Base-by-base conservation (phyloP, 108 stramenopile genomes). In the Chaetoceros muelleri region DNA sequence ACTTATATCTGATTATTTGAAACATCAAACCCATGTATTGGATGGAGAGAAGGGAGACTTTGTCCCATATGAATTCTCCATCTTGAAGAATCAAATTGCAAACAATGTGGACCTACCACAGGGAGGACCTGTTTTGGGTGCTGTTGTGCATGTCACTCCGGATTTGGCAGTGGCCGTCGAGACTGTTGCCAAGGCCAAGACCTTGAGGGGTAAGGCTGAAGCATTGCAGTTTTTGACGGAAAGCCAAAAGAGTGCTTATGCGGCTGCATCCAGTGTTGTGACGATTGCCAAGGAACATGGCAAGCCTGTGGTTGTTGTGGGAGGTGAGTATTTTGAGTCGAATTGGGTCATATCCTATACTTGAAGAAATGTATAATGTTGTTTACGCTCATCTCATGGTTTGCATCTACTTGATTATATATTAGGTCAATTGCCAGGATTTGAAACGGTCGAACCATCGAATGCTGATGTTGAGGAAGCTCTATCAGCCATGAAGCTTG, bases 91-190 rank as follows among this genome's bases (percentile, higher is more conserved):
- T 7, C 60, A 51, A 20, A 73, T 55, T 46, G 55, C 76, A 0
- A 8, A 66, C 8, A 67, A 65, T 45, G 77, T 71, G 1, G 59
- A 67, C 5, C 60, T 65, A 2, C 48, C 45, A 13, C 69, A 79
- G 47, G 85, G 82, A 31, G 85, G 89, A 30, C 81, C 89, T 26
- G 57, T 90, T n/a, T 44, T 69, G 2, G 89, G 85, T 30, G 89
- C 89, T 44, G 69, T 87, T 31, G 69, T 90, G 49, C 67, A 61
- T 21, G 89, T 85, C 46, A 84, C 85, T n/a, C 84, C 89, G 19
- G 75, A 76, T 50, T 58, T 91, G 26, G 62, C 67, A 48, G 52
- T 56, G 26, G 89, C 85, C 5, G 72, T 72, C 30, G 67, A 76
- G 46, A 80, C 73, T 22, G 79, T 91, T 1, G 67, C 58, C 27